Conservation (phyloP, 495 filamentous ascomycete genomes). For the Neurospora tetraspora region DNA sequence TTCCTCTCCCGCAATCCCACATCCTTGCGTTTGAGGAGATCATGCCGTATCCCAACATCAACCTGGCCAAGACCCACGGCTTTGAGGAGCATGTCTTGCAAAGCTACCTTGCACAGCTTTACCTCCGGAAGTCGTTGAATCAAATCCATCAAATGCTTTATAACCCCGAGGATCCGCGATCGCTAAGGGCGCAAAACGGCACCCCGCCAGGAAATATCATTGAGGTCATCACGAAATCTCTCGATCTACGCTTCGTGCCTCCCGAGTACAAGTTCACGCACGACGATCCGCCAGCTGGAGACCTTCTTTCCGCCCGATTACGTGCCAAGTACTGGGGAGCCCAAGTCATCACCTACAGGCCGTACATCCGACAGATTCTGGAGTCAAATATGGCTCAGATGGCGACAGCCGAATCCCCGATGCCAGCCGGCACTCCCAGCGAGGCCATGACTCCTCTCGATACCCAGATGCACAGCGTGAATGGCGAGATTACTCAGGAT, state of each 20-base stretch:
- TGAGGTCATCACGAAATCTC: slow-evolving; percentile 37
- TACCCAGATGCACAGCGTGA: neutral
- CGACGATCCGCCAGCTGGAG: slow-evolving; percentile 51
- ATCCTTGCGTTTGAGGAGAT: slow-evolving; percentile 62
- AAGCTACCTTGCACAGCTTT: slow-evolving; percentile 79
- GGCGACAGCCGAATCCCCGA: slow-evolving; percentile 16
- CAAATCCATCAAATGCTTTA: slow-evolving; percentile 73
- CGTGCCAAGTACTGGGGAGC: slow-evolving; percentile 94
- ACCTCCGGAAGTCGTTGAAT: slow-evolving; percentile 77
- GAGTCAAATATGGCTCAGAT: slow-evolving; percentile 26
- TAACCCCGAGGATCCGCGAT: slow-evolving; percentile 39
- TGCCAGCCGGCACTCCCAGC: slow-evolving; percentile 15
- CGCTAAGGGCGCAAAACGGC: neutral
- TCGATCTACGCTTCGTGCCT: slow-evolving; percentile 34
- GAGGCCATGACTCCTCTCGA: slow-evolving; percentile 9
- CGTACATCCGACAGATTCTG: slow-evolving; percentile 61
- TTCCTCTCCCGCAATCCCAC: slow-evolving; percentile 70
- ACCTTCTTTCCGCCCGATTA: slow-evolving; percentile 77
- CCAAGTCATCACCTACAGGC: slow-evolving; percentile 78
- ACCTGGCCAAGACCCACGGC: slow-evolving; percentile 29
- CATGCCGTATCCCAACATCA: slow-evolving; percentile 52
- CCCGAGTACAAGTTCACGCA: slow-evolving; percentile 53
- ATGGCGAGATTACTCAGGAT: slow-evolving; percentile 33
- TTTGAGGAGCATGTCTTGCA: slow-evolving; percentile 51
- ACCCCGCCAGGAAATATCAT: slow-evolving; percentile 27